Conservation (phyloP, 345 rosid species). For the Pistacia atlantica region DNA sequence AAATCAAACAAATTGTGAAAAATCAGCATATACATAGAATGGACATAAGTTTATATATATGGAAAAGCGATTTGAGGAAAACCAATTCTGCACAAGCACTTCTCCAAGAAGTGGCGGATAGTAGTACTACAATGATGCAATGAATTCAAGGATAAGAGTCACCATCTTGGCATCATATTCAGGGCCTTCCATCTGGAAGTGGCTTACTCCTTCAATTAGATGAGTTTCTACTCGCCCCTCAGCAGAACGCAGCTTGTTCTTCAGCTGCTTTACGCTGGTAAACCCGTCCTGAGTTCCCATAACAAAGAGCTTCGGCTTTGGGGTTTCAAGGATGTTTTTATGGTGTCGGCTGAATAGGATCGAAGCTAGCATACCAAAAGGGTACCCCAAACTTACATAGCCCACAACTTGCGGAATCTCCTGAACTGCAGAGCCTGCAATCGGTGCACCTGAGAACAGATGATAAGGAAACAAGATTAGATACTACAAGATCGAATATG, state of each 20-base stretch:
- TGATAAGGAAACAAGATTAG: neutral
- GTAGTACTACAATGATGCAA: constrained; percentile 49
- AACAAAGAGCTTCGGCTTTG: constrained; percentile 83
- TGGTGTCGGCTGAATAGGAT: constrained; percentile 88
- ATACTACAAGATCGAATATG: neutral
- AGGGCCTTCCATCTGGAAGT: constrained; percentile 96
- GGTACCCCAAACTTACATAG: constrained; percentile 85
- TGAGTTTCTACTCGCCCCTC: constrained; percentile 67
- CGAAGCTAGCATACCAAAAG: constrained; percentile 81
- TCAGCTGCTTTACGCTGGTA: constrained; percentile 83
- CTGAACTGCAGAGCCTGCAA: constrained; percentile 91
- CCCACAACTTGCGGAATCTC: constrained; percentile 75
- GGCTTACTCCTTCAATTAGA: constrained; percentile 84
- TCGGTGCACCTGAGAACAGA: constrained; percentile 75
- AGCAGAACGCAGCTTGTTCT: constrained; percentile 73
- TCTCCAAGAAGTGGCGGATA: neutral
- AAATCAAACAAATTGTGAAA: constrained; percentile 16
- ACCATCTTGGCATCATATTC: constrained; percentile 82
- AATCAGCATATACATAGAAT: constrained; percentile 18
- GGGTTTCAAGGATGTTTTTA: constrained; percentile 69
- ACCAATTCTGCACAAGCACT: constrained; percentile 8
- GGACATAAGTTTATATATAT: neutral
- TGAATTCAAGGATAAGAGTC: constrained; percentile 55
- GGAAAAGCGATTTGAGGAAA: neutral
- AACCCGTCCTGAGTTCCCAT: constrained; percentile 98